Conservation (phyloP, 805 yeast species). For the Candida piceae region DNA sequence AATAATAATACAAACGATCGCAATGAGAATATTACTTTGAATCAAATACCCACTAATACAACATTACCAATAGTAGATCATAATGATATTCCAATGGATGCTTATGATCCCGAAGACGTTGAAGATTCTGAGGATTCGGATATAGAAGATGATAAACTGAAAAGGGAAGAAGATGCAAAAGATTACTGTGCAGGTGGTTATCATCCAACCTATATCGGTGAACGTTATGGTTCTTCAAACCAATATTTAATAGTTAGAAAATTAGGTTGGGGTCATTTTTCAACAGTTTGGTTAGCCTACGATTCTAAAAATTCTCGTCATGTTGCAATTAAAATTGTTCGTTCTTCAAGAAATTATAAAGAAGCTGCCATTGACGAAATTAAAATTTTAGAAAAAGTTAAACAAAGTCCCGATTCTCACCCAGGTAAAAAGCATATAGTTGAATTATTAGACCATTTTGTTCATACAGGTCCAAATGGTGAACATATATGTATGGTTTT, state of each 20-base stretch:
- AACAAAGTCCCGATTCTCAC: slow-evolving; percentile 31
- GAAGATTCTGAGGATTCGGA: slow-evolving; percentile 22
- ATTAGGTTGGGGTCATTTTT: slow-evolving; percentile 69
- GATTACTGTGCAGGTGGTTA: slow-evolving; percentile 61
- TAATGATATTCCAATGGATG: not conserved
- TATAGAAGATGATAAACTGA: slow-evolving; percentile 23
- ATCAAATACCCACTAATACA: not conserved
- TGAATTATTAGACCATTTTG: slow-evolving; percentile 49
- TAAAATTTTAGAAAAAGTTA: slow-evolving; percentile 36
- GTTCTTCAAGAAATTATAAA: slow-evolving; percentile 46
- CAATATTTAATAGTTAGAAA: slow-evolving; percentile 48
- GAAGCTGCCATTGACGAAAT: slow-evolving; percentile 68
- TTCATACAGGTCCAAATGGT: slow-evolving; percentile 58
- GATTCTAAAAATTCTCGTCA: slow-evolving; percentile 35
- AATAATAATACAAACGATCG: too few relatives aligned
- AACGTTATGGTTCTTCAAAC: slow-evolving; percentile 41
- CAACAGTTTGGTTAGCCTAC: slow-evolving; percentile 65
- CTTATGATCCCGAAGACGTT: slow-evolving; percentile 23
- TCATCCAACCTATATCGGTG: slow-evolving; percentile 57
- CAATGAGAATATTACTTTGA: too few relatives aligned
- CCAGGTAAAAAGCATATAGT: slow-evolving; percentile 51
- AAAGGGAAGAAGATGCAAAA: slow-evolving; percentile 43
- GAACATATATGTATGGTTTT: slow-evolving; percentile 62
- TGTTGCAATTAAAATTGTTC: slow-evolving; percentile 60
- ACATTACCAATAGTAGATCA: not conserved